Evolutionary conservation across 2,329 filamentous ascomycete genomes (phyloP).

Genomic region (Arachnomyces sp.): DNA sequence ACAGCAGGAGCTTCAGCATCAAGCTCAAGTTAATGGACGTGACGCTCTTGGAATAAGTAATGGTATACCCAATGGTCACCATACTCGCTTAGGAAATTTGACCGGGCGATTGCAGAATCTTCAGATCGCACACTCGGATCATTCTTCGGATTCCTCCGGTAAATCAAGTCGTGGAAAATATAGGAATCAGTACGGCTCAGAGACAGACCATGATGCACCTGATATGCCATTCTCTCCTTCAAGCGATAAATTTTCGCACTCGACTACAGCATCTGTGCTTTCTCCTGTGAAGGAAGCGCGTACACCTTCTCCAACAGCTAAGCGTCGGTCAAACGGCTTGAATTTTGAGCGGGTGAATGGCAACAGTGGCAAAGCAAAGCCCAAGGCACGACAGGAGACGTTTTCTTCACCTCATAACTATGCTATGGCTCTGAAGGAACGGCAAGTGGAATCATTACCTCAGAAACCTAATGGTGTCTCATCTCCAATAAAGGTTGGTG

Average conservation of each 20-base stretch:
- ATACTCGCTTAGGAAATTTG: constrained; percentile 26
- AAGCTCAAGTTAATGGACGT: constrained; percentile 12
- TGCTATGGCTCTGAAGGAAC: constrained; percentile 22
- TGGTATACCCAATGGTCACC: constrained; percentile 18
- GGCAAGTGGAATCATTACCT: constrained; percentile 18
- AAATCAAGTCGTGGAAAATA: constrained; percentile 19
- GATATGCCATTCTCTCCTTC: constrained; percentile 21
- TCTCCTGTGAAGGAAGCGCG: constrained; percentile 24
- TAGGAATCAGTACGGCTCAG: constrained; percentile 9
- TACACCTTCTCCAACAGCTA: constrained; percentile 22
- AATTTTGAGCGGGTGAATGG: constrained; percentile 31
- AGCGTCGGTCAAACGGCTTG: constrained; percentile 24
- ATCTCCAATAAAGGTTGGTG: constrained; percentile 9
- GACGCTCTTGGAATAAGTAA: constrained; percentile 7
- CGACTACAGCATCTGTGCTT: constrained; percentile 14
- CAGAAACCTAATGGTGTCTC: constrained; percentile 27
- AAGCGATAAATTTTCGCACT: constrained; percentile 17
- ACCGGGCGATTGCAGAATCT: constrained; percentile 32
- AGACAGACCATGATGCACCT: constrained; percentile 24
- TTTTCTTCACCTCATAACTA: constrained; percentile 12
- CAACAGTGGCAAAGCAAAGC: constrained; percentile 25
- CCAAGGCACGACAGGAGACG: constrained; percentile 26
- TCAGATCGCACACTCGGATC: constrained; percentile 30
- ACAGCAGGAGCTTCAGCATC: constrained; percentile 19
- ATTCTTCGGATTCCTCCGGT: constrained; percentile 17